Percentiles rank a stretch among this genome's conserved stretches.
phyloP scores from a whole-genome alignment of 176 grass and related monocot genomes.

The Zea luxurians region DNA sequence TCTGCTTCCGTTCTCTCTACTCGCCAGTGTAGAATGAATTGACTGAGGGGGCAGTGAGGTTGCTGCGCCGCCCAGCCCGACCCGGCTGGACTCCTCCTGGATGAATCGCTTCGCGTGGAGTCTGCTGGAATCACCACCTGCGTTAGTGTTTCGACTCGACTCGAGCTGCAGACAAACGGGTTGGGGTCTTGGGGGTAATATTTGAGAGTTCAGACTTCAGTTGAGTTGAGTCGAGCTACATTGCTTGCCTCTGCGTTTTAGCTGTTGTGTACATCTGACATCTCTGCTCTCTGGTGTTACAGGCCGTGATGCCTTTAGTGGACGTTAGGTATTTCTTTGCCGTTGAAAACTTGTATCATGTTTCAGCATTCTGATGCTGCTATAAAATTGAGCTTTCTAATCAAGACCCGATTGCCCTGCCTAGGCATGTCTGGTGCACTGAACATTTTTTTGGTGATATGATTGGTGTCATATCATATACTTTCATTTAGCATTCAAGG shows the following conservation, averaged over 20 bases:
- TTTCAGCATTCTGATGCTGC: background rate
- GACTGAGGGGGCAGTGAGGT: background rate
- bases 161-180: background rate
- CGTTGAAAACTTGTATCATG: background rate
- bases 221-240: too few relatives aligned
- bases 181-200: background rate
- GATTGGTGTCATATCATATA: background rate
- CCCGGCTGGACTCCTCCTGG: background rate
- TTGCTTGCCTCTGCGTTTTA: background rate
- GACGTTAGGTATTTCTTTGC: background rate
- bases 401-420: background rate
- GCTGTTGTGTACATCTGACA: background rate
- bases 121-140: background rate
- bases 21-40: background rate
- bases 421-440: background rate
- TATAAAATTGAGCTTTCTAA: background rate
- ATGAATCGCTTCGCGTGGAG: background rate
- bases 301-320: background rate
- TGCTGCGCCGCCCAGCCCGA: background rate
- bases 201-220: background rate
- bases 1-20: slow-evolving; percentile 6
- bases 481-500: slow-evolving; percentile 3
- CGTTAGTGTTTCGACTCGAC: background rate
- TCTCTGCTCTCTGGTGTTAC: background rate
- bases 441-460: background rate